These are phyloP conservation scores for Morella rubra DNA, from an alignment of 306 rosid genomes.

Conservation along the genomic window DNA sequence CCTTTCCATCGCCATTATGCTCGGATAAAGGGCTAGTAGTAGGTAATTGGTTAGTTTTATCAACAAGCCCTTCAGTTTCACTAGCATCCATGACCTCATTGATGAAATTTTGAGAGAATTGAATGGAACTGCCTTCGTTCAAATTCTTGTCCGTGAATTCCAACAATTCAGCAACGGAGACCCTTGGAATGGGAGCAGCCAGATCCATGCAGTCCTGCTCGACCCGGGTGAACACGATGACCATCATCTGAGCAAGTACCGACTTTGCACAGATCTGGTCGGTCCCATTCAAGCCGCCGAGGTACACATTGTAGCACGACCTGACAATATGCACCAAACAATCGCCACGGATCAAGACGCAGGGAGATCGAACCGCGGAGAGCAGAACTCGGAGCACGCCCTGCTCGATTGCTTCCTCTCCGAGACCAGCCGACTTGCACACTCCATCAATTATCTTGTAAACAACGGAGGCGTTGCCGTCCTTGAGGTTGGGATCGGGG, in stretches of 20 bases:
- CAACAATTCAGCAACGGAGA: slow-evolving; percentile 75
- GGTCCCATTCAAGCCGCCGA: slow-evolving; percentile 92
- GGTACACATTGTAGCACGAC: slow-evolving; percentile 91
- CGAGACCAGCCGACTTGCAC: slow-evolving; percentile 76
- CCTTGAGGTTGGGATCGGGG: slow-evolving; percentile 19
- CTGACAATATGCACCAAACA: slow-evolving; percentile 78
- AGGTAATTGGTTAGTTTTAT: slow-evolving; percentile 19
- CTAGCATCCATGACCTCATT: slow-evolving; percentile 82
- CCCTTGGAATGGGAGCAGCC: slow-evolving; percentile 42
- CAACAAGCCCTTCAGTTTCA: slow-evolving; percentile 55
- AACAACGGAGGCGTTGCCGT: slow-evolving; percentile 21
- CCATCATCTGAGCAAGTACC: slow-evolving; percentile 93
- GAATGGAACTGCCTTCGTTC: slow-evolving; percentile 92
- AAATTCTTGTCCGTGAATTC: slow-evolving; percentile 92
- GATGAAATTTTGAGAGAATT: slow-evolving; percentile 72
- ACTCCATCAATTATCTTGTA: slow-evolving; percentile 69
- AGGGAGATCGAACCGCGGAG: slow-evolving; percentile 77
- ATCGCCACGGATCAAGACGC: slow-evolving; percentile 75
- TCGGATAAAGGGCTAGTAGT: slow-evolving; percentile 17
- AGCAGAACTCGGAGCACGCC: slow-evolving; percentile 79
- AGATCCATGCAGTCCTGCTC: slow-evolving; percentile 77
- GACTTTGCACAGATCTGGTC: slow-evolving; percentile 99
- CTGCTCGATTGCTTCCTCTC: slow-evolving; percentile 81
- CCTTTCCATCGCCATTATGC: slow-evolving; percentile 40
- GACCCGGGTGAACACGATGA: slow-evolving; percentile 68